Evolutionary conservation across 2,329 filamentous ascomycete species (phyloP).

Genomic region (Fusarium longipes): DNA sequence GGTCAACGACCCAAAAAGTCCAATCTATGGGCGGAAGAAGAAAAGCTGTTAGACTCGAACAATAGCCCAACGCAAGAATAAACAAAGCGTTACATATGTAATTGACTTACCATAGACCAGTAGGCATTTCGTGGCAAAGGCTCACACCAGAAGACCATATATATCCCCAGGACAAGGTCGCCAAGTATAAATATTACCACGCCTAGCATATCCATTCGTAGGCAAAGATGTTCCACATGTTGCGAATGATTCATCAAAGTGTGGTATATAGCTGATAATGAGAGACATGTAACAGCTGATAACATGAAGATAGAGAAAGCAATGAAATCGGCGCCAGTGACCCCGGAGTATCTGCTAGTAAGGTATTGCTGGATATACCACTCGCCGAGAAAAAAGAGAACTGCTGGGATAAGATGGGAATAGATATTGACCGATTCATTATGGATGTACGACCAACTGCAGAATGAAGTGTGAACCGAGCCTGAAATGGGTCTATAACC

Average conservation of each 20-base stretch:
- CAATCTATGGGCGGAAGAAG: background rate
- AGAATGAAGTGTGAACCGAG: background rate
- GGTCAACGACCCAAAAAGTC: background rate
- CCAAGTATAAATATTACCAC: background rate
- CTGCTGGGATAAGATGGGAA: background rate
- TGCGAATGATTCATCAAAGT: background rate
- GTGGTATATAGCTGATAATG: background rate
- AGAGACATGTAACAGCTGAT: background rate
- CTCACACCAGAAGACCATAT: slow-evolving; percentile 1
- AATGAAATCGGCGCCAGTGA: background rate
- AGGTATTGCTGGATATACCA: background rate
- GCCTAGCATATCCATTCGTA: background rate
- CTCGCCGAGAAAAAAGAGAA: background rate
- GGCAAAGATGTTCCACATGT: background rate
- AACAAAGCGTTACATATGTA: too few relatives aligned
- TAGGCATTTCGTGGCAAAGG: background rate
- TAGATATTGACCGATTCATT: slow-evolving; percentile 3
- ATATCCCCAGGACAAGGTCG: background rate
- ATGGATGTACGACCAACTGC: background rate
- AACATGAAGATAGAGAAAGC: slow-evolving; percentile 1
- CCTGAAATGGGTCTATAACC: background rate
- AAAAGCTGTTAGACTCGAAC: background rate
- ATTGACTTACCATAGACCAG: background rate
- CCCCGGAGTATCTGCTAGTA: background rate
- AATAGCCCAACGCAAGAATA: too few relatives aligned